These are phyloP conservation scores for Schwanniomyces pseudopolymorphus DNA, from an alignment of 805 yeast species.

Conservation along the genomic window DNA sequence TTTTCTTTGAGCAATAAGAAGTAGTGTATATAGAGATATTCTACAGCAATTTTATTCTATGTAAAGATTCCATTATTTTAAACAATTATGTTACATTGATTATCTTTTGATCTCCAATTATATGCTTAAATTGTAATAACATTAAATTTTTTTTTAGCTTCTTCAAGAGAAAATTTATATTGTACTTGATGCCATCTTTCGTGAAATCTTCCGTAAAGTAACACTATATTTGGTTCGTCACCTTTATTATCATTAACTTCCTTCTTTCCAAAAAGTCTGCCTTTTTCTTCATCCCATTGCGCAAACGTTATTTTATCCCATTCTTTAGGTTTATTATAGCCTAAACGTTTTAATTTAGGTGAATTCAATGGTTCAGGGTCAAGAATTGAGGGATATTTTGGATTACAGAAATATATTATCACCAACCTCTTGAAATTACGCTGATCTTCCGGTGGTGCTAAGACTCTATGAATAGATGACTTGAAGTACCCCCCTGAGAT, in stretches of 20 bases:
- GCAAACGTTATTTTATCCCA: conserved; percentile 28
- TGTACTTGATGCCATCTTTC: conserved; percentile 46
- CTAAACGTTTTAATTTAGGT: conserved; percentile 21
- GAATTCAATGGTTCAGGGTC: conserved; percentile 27
- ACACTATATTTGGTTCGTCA: conserved; percentile 38
- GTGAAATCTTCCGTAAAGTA: conserved; percentile 39
- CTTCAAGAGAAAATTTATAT: conserved; percentile 21
- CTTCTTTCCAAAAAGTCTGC: conserved; percentile 42
- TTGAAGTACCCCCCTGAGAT: conserved; percentile 31
- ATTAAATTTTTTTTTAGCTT: conserved; percentile 23
- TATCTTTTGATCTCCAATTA: too few relatives aligned
- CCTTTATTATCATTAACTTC: conserved; percentile 31
- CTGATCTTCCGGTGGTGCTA: conserved; percentile 27
- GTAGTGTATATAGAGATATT: too few relatives aligned
- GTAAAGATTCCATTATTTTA: too few relatives aligned
- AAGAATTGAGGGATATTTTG: conserved; percentile 16
- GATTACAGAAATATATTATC: conserved; percentile 24
- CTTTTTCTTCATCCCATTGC: conserved; percentile 43
- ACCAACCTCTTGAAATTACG: conserved; percentile 21
- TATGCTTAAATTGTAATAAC: conserved; percentile 14
- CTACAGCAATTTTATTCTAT: too few relatives aligned
- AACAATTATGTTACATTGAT: too few relatives aligned
- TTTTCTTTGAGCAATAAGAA: too few relatives aligned
- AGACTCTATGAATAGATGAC: conserved; percentile 25
- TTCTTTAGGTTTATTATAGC: conserved; percentile 20